phyloP scores from a whole-genome alignment of 2,329 filamentous ascomycete species.

The Aspergillus pseudotamarii region DNA sequence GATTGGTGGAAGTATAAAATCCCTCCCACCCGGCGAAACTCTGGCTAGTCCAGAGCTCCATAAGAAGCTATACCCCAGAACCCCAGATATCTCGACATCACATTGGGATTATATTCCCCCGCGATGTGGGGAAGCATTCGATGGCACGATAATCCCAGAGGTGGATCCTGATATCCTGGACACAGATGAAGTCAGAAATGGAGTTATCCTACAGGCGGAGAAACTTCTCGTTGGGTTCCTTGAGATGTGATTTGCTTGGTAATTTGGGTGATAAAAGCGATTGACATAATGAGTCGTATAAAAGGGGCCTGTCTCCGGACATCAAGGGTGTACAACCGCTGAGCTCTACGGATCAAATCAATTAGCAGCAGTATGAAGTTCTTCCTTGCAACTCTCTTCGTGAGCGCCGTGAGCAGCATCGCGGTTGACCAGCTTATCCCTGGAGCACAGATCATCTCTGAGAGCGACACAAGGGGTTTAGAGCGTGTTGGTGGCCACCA shows the following conservation, averaged over 20 bases:
- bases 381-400: conserved; percentile 24
- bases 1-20: conserved; percentile 27
- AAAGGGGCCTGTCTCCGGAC: not conserved
- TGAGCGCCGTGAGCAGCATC: conserved; percentile 22
- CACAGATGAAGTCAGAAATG: not conserved
- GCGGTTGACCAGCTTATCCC: conserved; percentile 23
- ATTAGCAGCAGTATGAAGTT: conserved; percentile 26
- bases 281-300: conserved; percentile 1
- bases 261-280: not conserved
- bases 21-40: conserved; percentile 4
- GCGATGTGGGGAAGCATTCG: conserved; percentile 22
- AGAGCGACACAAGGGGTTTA: conserved; percentile 21
- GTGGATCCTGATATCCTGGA: conserved; percentile 1
- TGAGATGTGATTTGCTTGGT: not conserved
- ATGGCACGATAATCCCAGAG: not conserved
- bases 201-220: conserved; percentile 29
- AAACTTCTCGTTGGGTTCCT: conserved; percentile 17
- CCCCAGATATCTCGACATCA: not conserved
- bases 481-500: conserved; percentile 27
- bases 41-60: not conserved
- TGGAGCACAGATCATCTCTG: conserved; percentile 30
- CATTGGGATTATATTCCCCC: conserved; percentile 18
- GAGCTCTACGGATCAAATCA: not conserved
- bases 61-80: conserved; percentile 1
- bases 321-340: not conserved